Base-by-base conservation (phyloP, 352 stramenopile species). In the Discostella stelligera region DNA sequence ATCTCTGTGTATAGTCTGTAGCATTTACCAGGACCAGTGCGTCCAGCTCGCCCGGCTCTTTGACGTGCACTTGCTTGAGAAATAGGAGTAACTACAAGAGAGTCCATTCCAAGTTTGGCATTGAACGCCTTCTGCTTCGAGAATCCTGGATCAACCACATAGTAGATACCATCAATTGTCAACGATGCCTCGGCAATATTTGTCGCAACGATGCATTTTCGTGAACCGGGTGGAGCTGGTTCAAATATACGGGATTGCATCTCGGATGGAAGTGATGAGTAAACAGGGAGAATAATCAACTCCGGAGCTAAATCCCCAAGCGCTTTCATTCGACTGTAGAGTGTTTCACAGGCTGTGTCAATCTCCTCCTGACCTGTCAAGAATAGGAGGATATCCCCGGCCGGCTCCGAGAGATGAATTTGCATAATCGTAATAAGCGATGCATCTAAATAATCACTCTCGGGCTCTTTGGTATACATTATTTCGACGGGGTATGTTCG, bases 121-220 rank as follows among this genome's bases (percentile, higher is more conserved):
- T 99, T 99, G 86, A 98, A 99, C 6, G 95, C 96, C 72, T 98
- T 99, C 78, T 99, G 96, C 77, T 99, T 99, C 56, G 91, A 98
- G 71, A 99, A 99, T 4, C 93, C 94, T 60, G 90, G 90, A 87
- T 97, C 94, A 30, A 96, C 89, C 14, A 97, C 93, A 60, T 96
- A 97, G 68, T 95, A 95, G 62, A 97, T 95, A 23, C 97, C 97
- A 82, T 99, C 97, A 81, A 99, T 99, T 3, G 98, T 99, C 23
- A 99, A 88, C 11, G 96, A 99, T 1, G 97, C 96, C 86, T 99
- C 98, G 0, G 98, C 97, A 80, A 99, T 99, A 87, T 99, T 99
- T 7, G 98, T 99, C 0, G 98, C 97, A 9, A 99, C 94, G 0
- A 99, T 95, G 81, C 95, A 98, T 85, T 99, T 99, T 49, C 98